Evolutionary conservation across 495 filamentous ascomycete species (phyloP).

Genomic region (Pseudoneurospora amorphoporcata): DNA sequence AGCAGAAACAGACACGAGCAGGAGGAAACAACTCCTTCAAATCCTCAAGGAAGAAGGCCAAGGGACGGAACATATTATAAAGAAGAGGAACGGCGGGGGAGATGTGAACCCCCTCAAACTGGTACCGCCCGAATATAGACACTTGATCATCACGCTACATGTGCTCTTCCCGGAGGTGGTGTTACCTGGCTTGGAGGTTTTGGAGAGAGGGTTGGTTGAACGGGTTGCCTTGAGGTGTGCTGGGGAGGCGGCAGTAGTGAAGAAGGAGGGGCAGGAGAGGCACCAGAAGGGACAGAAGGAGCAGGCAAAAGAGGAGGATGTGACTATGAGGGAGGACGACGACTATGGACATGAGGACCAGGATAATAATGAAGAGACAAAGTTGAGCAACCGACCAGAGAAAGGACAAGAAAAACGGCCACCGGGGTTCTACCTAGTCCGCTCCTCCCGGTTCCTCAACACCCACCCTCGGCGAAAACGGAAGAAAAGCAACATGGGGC

Average conservation of each 20-base stretch:
- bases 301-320: background rate
- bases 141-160: slow-evolving; percentile 49
- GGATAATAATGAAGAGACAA: background rate
- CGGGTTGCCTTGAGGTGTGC: slow-evolving; percentile 10
- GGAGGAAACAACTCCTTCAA: background rate
- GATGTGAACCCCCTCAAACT: slow-evolving; percentile 28
- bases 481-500: slow-evolving; percentile 6
- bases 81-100: background rate
- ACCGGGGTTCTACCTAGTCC: slow-evolving; percentile 27
- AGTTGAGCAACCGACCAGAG: background rate
- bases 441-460: slow-evolving; percentile 20
- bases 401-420: background rate
- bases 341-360: too few species aligned
- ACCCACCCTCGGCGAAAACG: slow-evolving; percentile 11
- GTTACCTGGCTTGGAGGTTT: slow-evolving; percentile 69
- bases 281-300: background rate
- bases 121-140: slow-evolving; percentile 27
- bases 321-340: background rate
- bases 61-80: background rate
- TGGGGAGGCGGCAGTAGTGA: background rate
- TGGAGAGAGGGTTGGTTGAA: slow-evolving; percentile 62
- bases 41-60: background rate
- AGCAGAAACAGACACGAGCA: background rate
- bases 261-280: background rate
- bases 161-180: slow-evolving; percentile 50